These are phyloP conservation scores for Penicillium canariense DNA, from an alignment of 495 filamentous ascomycete species.

Conservation along the genomic window DNA sequence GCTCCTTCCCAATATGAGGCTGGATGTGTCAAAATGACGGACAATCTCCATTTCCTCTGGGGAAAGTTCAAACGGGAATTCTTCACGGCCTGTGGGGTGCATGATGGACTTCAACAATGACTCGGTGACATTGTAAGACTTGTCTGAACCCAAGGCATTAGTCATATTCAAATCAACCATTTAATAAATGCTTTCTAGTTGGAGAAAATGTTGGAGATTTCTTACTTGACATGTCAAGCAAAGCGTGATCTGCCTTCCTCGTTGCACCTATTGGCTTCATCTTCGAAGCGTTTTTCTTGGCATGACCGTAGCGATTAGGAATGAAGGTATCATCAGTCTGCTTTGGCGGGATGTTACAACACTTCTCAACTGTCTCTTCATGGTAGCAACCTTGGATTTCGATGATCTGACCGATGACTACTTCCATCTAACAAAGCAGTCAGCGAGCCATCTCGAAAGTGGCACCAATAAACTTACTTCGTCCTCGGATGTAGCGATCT, in stretches of 20 bases:
- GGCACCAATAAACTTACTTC: not conserved
- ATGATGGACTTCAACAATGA: conserved; percentile 27
- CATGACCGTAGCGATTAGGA: conserved; percentile 3
- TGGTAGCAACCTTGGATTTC: conserved; percentile 17
- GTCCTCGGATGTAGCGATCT: conserved; percentile 6
- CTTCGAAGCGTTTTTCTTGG: not conserved
- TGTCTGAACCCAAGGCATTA: too few species aligned
- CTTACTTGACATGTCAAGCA: conserved; percentile 29
- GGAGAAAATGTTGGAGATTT: not conserved
- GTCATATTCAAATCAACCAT: too few species aligned
- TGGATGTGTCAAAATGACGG: conserved; percentile 28
- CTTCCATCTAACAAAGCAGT: conserved; percentile 2
- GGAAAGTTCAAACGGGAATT: conserved; percentile 44
- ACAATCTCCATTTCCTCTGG: conserved; percentile 34
- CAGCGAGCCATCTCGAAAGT: not conserved
- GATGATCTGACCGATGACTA: conserved; percentile 10
- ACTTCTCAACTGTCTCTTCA: conserved; percentile 11
- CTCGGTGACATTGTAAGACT: conserved; percentile 39
- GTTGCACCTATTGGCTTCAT: not conserved
- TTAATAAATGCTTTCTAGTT: too few species aligned
- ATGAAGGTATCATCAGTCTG: conserved; percentile 11
- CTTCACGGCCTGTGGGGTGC: conserved; percentile 1
- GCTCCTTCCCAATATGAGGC: conserved; percentile 43
- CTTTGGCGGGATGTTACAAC: conserved; percentile 3
- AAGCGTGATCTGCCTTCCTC: conserved; percentile 8